phyloP scores from a whole-genome alignment of 768 basidiomycete genomes.

The Mycena vulgaris region DNA sequence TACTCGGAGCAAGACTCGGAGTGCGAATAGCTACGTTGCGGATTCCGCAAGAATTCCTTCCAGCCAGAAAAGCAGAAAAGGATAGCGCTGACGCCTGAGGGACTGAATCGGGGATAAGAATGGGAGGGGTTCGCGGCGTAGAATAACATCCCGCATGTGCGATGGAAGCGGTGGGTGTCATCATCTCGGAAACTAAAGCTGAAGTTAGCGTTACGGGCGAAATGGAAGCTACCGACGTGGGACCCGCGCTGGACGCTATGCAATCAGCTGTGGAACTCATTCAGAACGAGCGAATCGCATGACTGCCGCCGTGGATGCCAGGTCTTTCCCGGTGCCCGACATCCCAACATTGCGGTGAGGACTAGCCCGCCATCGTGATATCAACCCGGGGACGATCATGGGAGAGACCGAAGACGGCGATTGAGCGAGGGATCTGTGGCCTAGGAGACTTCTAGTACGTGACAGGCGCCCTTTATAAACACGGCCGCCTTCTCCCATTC shows the following conservation, averaged over 20 bases:
- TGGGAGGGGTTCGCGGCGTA: conserved; percentile 7
- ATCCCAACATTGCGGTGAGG: conserved; percentile 23
- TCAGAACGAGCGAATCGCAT: conserved; percentile 24
- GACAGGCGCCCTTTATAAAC: conserved; percentile 28
- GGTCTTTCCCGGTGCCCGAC: conserved; percentile 16
- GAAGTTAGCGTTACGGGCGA: conserved; percentile 23
- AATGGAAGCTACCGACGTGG: conserved; percentile 29
- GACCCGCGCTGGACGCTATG: conserved; percentile 22
- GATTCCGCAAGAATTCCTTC: conserved; percentile 22
- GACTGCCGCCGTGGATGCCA: conserved; percentile 17
- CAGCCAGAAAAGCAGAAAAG: conserved; percentile 13
- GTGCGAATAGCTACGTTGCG: conserved; percentile 12
- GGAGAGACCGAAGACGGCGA: conserved; percentile 25
- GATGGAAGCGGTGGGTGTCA: conserved; percentile 26
- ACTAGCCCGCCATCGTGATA: conserved; percentile 20
- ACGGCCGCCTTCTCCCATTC: conserved; percentile 7
- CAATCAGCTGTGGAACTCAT: conserved; percentile 22
- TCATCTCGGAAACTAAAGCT: conserved; percentile 19
- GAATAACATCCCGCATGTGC: conserved; percentile 19
- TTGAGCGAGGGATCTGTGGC: conserved; percentile 25
- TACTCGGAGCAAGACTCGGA: conserved; percentile 8
- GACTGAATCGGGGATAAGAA: conserved; percentile 5
- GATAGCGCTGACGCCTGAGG: neutral
- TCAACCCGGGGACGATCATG: conserved; percentile 22
- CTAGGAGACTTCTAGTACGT: conserved; percentile 18